Conservation (phyloP, 495 filamentous ascomycete genomes). For the Aspergillus panamensis region DNA sequence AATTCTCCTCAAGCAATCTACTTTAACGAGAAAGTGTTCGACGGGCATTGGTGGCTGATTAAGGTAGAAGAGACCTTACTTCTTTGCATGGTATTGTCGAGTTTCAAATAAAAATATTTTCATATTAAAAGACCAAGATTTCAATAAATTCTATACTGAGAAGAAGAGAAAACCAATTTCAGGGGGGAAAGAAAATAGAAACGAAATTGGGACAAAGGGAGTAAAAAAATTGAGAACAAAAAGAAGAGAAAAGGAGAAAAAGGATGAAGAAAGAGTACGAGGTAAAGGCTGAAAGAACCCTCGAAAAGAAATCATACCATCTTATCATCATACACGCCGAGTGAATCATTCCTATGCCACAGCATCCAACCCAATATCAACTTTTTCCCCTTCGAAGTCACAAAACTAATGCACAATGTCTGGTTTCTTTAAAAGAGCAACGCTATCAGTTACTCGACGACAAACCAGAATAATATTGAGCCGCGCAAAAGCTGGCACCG, state of each 20-base stretch:
- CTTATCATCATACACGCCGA: constrained; percentile 24
- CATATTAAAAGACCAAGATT: neutral
- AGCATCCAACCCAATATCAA: constrained; percentile 10
- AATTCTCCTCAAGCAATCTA: neutral
- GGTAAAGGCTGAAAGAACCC: neutral
- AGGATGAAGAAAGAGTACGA: constrained; percentile 3
- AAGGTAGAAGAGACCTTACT: too few species aligned
- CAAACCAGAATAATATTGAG: neutral
- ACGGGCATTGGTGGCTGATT: too few species aligned
- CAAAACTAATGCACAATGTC: neutral
- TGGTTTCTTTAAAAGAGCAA: neutral
- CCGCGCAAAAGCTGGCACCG: neutral
- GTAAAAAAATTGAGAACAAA: neutral
- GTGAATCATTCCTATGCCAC: constrained; percentile 9
- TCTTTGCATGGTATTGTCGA: neutral
- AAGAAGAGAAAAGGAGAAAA: constrained; percentile 4
- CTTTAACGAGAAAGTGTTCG: neutral
- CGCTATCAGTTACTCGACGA: neutral
- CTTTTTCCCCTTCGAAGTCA: neutral
- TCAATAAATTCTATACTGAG: constrained; percentile 15
- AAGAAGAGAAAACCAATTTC: constrained; percentile 2
- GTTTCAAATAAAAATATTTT: neutral
- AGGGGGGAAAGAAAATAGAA: neutral
- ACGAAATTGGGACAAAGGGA: neutral
- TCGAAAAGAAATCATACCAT: constrained; percentile 16